Evolutionary conservation across 176 grass and related monocot genomes (phyloP), one percentile per base, ranked within the genome.

Genomic region (Coix lacrymajobi): DNA sequence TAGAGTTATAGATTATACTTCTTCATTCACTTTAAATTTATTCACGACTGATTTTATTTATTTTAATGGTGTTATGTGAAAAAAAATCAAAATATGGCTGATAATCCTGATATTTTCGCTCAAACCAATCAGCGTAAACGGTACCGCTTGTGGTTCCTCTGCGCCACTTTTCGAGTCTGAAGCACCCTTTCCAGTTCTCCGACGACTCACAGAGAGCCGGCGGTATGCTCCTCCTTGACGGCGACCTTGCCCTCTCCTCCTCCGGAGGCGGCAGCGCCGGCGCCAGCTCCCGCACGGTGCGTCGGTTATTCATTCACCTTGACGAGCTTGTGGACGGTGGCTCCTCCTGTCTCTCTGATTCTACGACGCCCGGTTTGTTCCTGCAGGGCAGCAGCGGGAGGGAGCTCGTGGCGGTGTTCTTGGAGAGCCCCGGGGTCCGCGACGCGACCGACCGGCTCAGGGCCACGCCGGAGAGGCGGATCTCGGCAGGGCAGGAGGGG

Each of bases 141-240:
- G n/a, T n/a, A n/a, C n/a, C n/a, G n/a, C n/a, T 70, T 38, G 22
- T 41, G 36, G 66, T 41, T 76, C 31, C 62, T n/a, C 17, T 69
- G 13, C 2, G 11, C 62, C 17, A 12, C 49, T 36, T 62, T 17
- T 6, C 58, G 28, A 56, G 32, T 54, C 25, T 2, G 8, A 62
- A 62, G 7, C 43, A 19, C 22, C 11, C 30, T 6, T 8, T 36
- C 29, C 44, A 60, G 22, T 52, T 39, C 11, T 14, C 51, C 38
- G 44, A 69, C 25, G 39, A 3, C 79, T 49, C 80, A 20, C 17
- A 33, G 33, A 19, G 37, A 41, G 24, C 6, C 75, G 81, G 26
- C 79, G 70, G 0, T n/a, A 98, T 98, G 92, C 88, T 98, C 63
- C 57, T 98, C 46, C 62, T 98, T 54, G 90, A 95, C 60, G 93